These are phyloP conservation scores for Dysphania ambrosioides DNA, from an alignment of 148 eudicot genomes.

Conservation along the genomic window DNA sequence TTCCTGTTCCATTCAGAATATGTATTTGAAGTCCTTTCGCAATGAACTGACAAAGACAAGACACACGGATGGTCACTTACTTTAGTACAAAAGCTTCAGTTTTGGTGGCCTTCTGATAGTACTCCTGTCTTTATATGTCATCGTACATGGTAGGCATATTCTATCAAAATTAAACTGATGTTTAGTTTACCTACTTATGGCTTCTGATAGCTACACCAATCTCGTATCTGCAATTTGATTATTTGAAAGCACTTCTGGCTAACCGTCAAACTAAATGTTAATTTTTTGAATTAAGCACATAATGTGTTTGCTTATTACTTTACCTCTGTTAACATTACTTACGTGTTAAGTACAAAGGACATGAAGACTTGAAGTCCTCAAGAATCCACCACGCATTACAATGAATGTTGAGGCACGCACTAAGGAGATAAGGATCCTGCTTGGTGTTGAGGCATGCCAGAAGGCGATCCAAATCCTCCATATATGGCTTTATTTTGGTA, in stretches of 20 bases:
- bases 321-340: too few relatives aligned
- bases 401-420: too few relatives aligned
- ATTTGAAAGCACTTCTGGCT: conserved; percentile 5
- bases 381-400: too few relatives aligned
- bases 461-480: too few relatives aligned
- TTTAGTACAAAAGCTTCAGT: conserved; percentile 8
- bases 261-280: conserved; percentile 9
- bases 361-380: background rate
- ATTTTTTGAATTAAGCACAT: background rate
- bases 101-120: conserved; percentile 18
- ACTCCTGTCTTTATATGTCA: conserved; percentile 13
- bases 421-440: conserved; percentile 6
- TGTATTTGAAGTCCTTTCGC: conserved; percentile 12
- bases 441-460: background rate
- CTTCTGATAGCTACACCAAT: conserved; percentile 7
- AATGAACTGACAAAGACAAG: conserved; percentile 21
- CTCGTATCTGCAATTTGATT: conserved; percentile 13
- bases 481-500: too few relatives aligned
- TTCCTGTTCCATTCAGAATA: conserved; percentile 28
- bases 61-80: conserved; percentile 20
- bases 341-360: conserved; percentile 9
- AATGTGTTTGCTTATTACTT: background rate
- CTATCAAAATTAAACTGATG: conserved; percentile 11
- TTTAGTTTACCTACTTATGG: conserved; percentile 14
- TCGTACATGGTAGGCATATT: conserved; percentile 18